A percentile compares a stretch with the other conserved stretches of the same genome.
These are phyloP conservation scores for Ceratobasidium sp. DNA, from an alignment of 1,284 basidiomycete species.

Conservation along the genomic window DNA sequence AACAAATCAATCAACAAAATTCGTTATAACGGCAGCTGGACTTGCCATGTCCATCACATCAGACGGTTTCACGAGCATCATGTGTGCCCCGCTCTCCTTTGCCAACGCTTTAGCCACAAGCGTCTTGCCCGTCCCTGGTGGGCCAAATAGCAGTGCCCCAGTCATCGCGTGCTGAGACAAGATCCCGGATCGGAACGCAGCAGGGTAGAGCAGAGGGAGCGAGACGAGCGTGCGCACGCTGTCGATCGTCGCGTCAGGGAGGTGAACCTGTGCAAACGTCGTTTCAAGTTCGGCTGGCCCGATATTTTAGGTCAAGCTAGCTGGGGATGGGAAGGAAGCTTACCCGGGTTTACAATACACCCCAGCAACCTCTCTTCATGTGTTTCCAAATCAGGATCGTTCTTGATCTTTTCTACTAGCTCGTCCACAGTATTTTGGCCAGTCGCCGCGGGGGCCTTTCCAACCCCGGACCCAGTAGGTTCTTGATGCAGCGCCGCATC, in stretches of 20 bases:
- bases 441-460: slow-evolving; percentile 32
- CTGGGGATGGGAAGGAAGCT: slow-evolving; percentile 49
- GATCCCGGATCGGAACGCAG: slow-evolving; percentile 90
- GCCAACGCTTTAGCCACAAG: slow-evolving; percentile 90
- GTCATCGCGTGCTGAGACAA: slow-evolving; percentile 90
- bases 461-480: neutral
- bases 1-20: neutral
- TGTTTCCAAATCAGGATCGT: slow-evolving; percentile 74
- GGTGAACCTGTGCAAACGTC: slow-evolving; percentile 86
- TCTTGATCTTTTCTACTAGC: slow-evolving; percentile 69
- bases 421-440: slow-evolving; percentile 61
- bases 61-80: slow-evolving; percentile 85
- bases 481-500: slow-evolving; percentile 11
- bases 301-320: slow-evolving; percentile 32
- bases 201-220: slow-evolving; percentile 87
- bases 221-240: slow-evolving; percentile 91
- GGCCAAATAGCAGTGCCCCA: slow-evolving; percentile 89
- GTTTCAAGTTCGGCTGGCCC: slow-evolving; percentile 75
- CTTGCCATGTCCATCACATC: slow-evolving; percentile 89
- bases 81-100: slow-evolving; percentile 88
- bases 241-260: slow-evolving; percentile 86
- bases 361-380: slow-evolving; percentile 82
- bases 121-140: slow-evolving; percentile 91
- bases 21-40: slow-evolving; percentile 49
- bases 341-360: slow-evolving; percentile 85